Conservation (phyloP, 2,329 filamentous ascomycete genomes). For the Cryphonectria carpinicola region DNA sequence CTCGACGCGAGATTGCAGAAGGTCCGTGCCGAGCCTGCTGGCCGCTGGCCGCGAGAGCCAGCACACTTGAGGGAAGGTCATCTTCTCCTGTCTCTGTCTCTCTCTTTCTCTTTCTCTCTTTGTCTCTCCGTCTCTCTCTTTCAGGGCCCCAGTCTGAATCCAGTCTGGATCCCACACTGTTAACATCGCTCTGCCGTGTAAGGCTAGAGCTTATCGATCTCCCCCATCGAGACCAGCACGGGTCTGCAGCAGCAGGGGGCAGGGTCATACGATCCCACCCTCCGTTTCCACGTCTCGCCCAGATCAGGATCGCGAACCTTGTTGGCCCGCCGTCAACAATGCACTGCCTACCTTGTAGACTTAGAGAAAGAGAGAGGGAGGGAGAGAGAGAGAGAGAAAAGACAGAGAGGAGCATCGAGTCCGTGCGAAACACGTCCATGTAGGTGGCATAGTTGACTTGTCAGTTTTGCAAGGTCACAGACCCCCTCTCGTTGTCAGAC, state of each 20-base stretch:
- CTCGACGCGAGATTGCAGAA: not conserved
- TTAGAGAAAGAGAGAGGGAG: not conserved
- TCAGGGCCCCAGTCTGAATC: not conserved
- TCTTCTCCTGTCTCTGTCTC: not conserved
- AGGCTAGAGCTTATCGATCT: not conserved
- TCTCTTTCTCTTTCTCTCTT: too few relatives aligned
- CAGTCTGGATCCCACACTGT: not conserved
- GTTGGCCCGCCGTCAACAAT: not conserved
- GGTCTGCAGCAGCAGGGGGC: not conserved
- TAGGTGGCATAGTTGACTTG: not conserved
- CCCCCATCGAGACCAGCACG: not conserved
- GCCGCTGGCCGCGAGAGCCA: not conserved
- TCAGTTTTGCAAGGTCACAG: not conserved
- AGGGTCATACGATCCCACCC: not conserved
- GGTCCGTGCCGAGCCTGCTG: slow-evolving; percentile 7
- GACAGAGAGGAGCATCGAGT: not conserved
- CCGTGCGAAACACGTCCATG: not conserved
- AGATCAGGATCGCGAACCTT: slow-evolving; percentile 9
- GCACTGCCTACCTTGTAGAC: not conserved
- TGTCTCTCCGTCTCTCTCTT: not conserved
- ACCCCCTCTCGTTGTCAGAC: not conserved
- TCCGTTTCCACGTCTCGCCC: not conserved
- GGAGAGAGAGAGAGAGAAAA: not conserved
- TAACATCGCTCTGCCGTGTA: not conserved
- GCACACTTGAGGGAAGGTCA: not conserved